These are phyloP conservation scores for Penicillium griseofulvum DNA, from an alignment of 2,329 filamentous ascomycete genomes.

Conservation along the genomic window DNA sequence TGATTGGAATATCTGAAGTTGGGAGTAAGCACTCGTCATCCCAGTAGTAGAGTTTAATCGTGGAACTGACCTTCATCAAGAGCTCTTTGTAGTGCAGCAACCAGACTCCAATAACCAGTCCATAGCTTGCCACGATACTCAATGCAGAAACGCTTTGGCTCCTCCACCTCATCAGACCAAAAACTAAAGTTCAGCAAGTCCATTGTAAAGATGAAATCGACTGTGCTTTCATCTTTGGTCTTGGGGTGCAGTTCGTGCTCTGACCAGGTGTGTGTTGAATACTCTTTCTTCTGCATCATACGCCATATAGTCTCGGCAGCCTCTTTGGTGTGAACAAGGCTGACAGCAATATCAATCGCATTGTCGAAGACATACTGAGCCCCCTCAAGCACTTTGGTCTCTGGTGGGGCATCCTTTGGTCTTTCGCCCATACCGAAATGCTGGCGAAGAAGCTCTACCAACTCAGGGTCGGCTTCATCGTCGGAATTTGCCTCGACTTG, in stretches of 20 bases:
- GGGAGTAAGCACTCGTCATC: not conserved
- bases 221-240: constrained; percentile 70
- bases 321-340: constrained; percentile 75
- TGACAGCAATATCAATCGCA: constrained; percentile 85
- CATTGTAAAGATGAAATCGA: constrained; percentile 96
- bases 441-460: constrained; percentile 80
- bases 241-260: constrained; percentile 88
- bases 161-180: constrained; percentile 72
- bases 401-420: constrained; percentile 57
- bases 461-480: constrained; percentile 84
- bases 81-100: constrained; percentile 81
- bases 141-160: constrained; percentile 71
- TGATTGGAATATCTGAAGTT: constrained; percentile 73
- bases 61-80: constrained; percentile 71
- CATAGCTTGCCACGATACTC: constrained; percentile 77
- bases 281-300: constrained; percentile 79
- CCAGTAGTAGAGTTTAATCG: too few species aligned
- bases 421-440: constrained; percentile 64
- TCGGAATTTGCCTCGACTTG: constrained; percentile 66
- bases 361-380: constrained; percentile 90
- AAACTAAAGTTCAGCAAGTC: constrained; percentile 96
- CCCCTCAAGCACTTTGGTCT: constrained; percentile 77
- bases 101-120: constrained; percentile 95
- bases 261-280: constrained; percentile 83
- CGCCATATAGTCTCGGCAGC: constrained; percentile 76